A percentile compares a stretch with the other conserved stretches of the same genome.
phyloP scores from a whole-genome alignment of 805 yeast species.

The Wickerhamiella galacta region DNA sequence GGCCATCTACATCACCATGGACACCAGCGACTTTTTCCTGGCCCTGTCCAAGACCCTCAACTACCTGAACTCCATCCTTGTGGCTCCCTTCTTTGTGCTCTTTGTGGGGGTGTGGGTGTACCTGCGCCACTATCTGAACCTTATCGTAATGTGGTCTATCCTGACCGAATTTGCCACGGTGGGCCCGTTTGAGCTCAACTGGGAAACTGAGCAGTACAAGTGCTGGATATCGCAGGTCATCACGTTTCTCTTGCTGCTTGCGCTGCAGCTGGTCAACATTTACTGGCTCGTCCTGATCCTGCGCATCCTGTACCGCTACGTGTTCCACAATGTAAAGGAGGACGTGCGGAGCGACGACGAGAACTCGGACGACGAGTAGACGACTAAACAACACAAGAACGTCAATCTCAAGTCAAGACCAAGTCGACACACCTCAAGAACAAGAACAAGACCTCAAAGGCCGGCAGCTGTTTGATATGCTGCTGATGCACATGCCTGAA shows the following conservation, averaged over 20 bases:
- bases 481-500: too few relatives aligned
- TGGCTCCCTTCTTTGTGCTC: constrained; percentile 47
- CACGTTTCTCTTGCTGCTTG: constrained; percentile 59
- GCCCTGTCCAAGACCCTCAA: constrained; percentile 74
- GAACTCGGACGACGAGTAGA: constrained; percentile 27
- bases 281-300: constrained; percentile 79
- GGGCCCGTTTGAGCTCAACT: constrained; percentile 67
- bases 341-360: constrained; percentile 76
- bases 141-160: constrained; percentile 41
- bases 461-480: too few relatives aligned
- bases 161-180: constrained; percentile 73
- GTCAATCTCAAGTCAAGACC: too few relatives aligned
- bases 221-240: constrained; percentile 91
- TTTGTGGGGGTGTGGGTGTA: constrained; percentile 72
- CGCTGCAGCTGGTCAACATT: constrained; percentile 68
- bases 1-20: constrained; percentile 87
- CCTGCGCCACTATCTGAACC: constrained; percentile 71
- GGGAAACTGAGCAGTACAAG: constrained; percentile 85
- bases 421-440: too few relatives aligned
- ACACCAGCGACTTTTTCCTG: constrained; percentile 77
- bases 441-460: too few relatives aligned
- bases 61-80: constrained; percentile 53
- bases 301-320: constrained; percentile 55
- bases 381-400: too few relatives aligned
- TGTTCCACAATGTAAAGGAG: constrained; percentile 36